These are phyloP conservation scores for Leccinum olivaceopallidum DNA, from an alignment of 768 basidiomycete species.

Conservation along the genomic window DNA sequence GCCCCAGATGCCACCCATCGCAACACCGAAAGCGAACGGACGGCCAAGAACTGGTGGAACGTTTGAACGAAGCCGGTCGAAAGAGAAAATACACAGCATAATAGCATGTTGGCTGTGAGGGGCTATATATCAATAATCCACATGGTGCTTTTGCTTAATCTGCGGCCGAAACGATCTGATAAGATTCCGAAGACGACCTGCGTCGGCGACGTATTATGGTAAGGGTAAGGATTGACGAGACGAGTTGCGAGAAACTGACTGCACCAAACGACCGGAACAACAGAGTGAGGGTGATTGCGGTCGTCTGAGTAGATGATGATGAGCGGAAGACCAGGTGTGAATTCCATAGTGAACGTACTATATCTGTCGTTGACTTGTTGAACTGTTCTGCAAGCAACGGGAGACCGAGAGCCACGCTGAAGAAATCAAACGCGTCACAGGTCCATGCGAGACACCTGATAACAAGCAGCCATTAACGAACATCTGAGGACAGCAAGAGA, in stretches of 20 bases:
- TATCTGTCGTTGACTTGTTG: slow-evolving; percentile 37
- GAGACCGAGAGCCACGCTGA: slow-evolving; percentile 68
- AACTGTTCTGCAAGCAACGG: slow-evolving; percentile 52
- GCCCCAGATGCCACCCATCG: slow-evolving; percentile 92
- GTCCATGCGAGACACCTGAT: slow-evolving; percentile 85
- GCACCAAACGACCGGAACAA: slow-evolving; percentile 84
- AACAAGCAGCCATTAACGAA: background rate
- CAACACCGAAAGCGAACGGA: slow-evolving; percentile 85
- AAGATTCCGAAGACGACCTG: slow-evolving; percentile 75
- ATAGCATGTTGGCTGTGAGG: slow-evolving; percentile 69
- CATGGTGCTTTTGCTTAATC: slow-evolving; percentile 30
- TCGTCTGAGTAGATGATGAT: slow-evolving; percentile 44
- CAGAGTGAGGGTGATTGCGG: slow-evolving; percentile 88
- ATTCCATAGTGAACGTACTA: slow-evolving; percentile 37
- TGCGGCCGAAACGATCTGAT: slow-evolving; percentile 88
- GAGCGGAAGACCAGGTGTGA: background rate
- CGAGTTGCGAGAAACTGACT: slow-evolving; percentile 32
- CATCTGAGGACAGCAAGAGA: background rate
- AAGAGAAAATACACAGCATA: slow-evolving; percentile 74
- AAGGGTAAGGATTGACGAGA: background rate
- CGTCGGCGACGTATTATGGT: background rate
- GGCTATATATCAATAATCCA: slow-evolving; percentile 55
- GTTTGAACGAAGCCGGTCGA: slow-evolving; percentile 80
- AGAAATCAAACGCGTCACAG: slow-evolving; percentile 86
- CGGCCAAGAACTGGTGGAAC: slow-evolving; percentile 74